Conservation (phyloP, 495 filamentous ascomycete species). For the Aspergillus taichungensis region DNA sequence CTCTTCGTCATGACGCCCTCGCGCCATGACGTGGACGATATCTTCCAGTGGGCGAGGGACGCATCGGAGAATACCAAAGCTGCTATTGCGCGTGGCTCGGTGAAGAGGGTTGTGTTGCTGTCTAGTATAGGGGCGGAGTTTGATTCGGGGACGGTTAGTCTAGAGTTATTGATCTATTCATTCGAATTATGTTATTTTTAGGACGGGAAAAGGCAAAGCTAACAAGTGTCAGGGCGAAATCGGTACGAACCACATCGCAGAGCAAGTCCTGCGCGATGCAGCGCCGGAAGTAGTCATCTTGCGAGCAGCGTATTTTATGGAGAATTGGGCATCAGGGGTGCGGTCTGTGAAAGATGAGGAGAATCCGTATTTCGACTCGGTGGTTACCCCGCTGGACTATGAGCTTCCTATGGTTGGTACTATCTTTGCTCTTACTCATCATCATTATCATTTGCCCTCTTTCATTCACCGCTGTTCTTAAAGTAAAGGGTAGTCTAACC, state of each 20-base stretch:
- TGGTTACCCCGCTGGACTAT: slow-evolving; percentile 4
- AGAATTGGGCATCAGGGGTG: slow-evolving; percentile 1
- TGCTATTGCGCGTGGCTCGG: neutral
- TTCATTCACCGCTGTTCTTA: too few species aligned
- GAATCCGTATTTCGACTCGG: neutral
- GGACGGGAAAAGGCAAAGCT: too few species aligned
- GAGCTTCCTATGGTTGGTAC: slow-evolving; percentile 4
- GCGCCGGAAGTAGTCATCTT: slow-evolving; percentile 2
- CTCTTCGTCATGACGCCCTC: slow-evolving; percentile 4
- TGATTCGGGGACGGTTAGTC: slow-evolving; percentile 2
- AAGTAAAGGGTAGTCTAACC: neutral
- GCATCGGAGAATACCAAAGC: neutral
- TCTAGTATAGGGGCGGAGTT: slow-evolving; percentile 6
- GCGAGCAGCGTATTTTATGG: slow-evolving; percentile 8
- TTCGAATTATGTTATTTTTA: too few species aligned
- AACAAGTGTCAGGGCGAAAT: slow-evolving; percentile 4
- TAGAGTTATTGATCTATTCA: neutral
- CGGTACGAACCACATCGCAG: slow-evolving; percentile 5
- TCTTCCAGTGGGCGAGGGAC: neutral
- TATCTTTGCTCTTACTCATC: too few species aligned
- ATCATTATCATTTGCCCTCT: too few species aligned
- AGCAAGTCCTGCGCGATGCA: slow-evolving; percentile 1
- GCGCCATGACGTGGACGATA: neutral
- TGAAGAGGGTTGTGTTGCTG: slow-evolving; percentile 2
- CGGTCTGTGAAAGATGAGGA: neutral